Evolutionary conservation across 1,139 yeast species (phyloP), one percentile per base, ranked within the genome.

Genomic region (Yamadazyma triangularis): DNA sequence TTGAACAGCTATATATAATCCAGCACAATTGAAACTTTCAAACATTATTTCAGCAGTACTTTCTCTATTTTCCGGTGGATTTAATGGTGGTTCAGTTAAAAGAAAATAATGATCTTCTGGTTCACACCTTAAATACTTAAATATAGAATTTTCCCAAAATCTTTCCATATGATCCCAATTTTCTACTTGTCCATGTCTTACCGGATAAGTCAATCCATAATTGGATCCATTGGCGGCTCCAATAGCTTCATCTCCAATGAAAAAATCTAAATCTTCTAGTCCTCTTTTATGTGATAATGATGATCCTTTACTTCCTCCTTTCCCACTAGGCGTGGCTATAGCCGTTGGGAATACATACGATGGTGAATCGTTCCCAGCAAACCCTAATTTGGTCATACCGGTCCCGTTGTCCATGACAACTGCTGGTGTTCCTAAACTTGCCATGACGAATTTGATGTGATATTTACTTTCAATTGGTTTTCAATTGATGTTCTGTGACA

Each of bases 121-220:
- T 60, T 91, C 98, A 56, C 97, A 88, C 58, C 96, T 78, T 50
- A 91, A 73, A 57, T 91, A 91, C 62, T 91, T 89, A 69, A 91
- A 91, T 51, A 91, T 89, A 26, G 96, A 86, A 51, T 85, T 85
- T 56, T 91, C 97, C 99, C 99, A 91, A 60, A 88, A 89, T 54
- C 98, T 73, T 60, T 91, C 99, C 99, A 91, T 91, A 56, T 91
- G 96, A 63, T 93, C 98, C 99, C 99, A 91, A 56, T 91, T 88
- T 58, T 91, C 98, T 43, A 91, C 82, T 64, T 91, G 98, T 14
- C 99, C 99, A 53, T 91, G 98, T 57, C 86, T 83, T 42, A 91
- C 87, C 12, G 99, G 99, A 51, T 91, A 91, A 41, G 79, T 77
- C 40, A 93, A 68, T 26, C 91, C 84, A 58, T 91, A 93, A 31